Percentiles rank a stretch among this genome's conserved stretches.
These are phyloP conservation scores for Phytophthora ramorum DNA, from an alignment of 352 stramenopile species.

Conservation along the genomic window DNA sequence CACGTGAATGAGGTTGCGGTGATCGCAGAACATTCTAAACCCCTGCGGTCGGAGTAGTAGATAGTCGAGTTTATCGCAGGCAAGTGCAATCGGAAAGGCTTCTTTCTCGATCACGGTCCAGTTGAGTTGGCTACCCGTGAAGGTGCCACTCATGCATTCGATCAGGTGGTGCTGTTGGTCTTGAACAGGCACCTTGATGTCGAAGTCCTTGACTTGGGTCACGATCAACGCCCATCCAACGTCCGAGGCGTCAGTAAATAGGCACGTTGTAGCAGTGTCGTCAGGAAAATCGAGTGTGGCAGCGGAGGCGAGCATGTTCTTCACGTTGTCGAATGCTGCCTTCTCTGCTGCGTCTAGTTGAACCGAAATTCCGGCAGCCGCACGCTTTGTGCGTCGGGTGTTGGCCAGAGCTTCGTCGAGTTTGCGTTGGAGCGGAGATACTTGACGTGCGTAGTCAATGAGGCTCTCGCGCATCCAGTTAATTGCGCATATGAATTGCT, in stretches of 20 bases:
- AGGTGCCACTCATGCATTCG: too few relatives aligned
- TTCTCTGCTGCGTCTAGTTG: background rate
- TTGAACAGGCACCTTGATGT: too few relatives aligned
- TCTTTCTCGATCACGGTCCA: too few relatives aligned
- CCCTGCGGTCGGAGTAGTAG: slow-evolving; percentile 1
- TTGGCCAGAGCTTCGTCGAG: background rate
- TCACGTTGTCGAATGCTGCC: slow-evolving; percentile 1
- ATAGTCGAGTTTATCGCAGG: slow-evolving; percentile 15
- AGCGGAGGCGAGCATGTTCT: background rate
- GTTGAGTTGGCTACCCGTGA: background rate
- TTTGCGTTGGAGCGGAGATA: too few relatives aligned
- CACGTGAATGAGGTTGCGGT: too few relatives aligned
- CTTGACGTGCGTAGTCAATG: too few relatives aligned
- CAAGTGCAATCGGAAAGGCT: slow-evolving; percentile 1
- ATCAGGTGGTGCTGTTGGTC: too few relatives aligned
- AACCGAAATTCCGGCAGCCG: slow-evolving; percentile 1
- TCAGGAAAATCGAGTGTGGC: slow-evolving; percentile 11
- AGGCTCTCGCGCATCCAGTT: too few relatives aligned
- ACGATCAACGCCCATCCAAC: background rate
- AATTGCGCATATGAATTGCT: too few relatives aligned
- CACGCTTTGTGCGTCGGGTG: slow-evolving; percentile 3
- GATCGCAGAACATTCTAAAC: slow-evolving; percentile 7
- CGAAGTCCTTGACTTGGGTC: too few relatives aligned
- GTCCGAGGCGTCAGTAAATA: slow-evolving; percentile 7
- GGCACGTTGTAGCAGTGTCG: slow-evolving; percentile 2